Evolutionary conservation across 2,329 filamentous ascomycete species (phyloP), one percentile per base, ranked within the genome.

Genomic region (Coniochaeta prunicola): DNA sequence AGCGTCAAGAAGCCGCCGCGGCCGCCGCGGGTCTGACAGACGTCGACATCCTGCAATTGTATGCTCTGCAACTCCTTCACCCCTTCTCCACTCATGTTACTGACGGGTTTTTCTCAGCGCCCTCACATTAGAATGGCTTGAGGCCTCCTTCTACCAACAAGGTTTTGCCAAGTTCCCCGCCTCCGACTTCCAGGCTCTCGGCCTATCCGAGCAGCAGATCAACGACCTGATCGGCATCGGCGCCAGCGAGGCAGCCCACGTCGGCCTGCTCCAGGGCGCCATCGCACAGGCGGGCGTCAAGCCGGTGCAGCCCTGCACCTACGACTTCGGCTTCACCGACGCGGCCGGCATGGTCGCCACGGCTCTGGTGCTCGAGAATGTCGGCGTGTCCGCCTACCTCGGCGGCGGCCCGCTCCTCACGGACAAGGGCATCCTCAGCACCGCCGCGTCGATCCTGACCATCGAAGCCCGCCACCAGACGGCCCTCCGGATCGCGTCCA

Each of bases 391-490:
- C n/a, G 88, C 88, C 62, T 88, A 86, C 73, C 82, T 91, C 15
- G 88, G 88, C 60, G 88, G 86, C 28, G 87, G 87, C 15, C 84
- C 86, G 4, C 77, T 90, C 33, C 72, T 91, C 62, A 78, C 81
- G 53, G 78, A 80, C 58, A 75, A 79, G 56, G 77, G 76, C 56
- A 82, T 90, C 62, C 83, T 92, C 56, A 77, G 80, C 61, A 83
- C 84, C 21, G 88, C 89, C 2, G 88, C 80, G 10, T 83, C 83
- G 56, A 91, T 92, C 70, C 80, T 90, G 50, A 89, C 87, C 26
- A 81, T 90, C 60, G 89, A 92, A 74, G 80, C 87, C 30, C 82
- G 89, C 60, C 89, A 92, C 74, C 86, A 90, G 73, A 86, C 86
- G 61, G 86, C 89, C 72, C 84, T 91, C 72, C 85, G 88, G 63